Evolutionary conservation across 2,329 filamentous ascomycete species (phyloP).

Genomic region (Eutypa lata): DNA sequence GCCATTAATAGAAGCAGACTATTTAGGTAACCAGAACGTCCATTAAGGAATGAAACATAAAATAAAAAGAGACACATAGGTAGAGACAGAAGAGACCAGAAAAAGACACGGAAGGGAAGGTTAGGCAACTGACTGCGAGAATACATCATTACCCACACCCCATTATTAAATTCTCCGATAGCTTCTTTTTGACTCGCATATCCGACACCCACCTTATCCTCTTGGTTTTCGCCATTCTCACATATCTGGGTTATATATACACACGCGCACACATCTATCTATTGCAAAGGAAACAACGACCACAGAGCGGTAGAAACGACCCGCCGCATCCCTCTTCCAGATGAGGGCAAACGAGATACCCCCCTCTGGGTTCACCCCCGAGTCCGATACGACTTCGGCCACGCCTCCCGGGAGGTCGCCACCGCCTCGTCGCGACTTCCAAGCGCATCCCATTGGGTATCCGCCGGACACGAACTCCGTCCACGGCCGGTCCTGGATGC

Average conservation of each 20-base stretch:
- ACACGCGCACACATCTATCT: too few species aligned
- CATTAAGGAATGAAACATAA: background rate
- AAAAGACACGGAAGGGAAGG: background rate
- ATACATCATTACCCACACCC: too few species aligned
- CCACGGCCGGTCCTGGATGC: conserved; percentile 5
- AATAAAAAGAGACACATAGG: background rate
- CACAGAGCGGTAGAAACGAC: too few species aligned
- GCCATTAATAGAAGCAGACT: background rate
- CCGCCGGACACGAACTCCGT: conserved; percentile 6
- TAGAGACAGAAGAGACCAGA: background rate
- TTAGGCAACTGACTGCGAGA: background rate
- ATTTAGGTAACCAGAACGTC: background rate
- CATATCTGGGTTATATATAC: too few species aligned
- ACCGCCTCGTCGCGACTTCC: conserved; percentile 7
- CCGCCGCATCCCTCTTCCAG: background rate
- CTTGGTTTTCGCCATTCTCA: too few species aligned
- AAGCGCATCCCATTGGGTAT: conserved; percentile 9
- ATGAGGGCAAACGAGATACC: conserved; percentile 10
- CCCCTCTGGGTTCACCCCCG: conserved; percentile 14
- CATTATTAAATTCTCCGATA: too few species aligned
- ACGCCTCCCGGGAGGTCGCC: conserved; percentile 22
- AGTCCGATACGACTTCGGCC: conserved; percentile 22
- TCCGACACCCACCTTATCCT: too few species aligned
- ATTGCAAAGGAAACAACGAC: background rate
- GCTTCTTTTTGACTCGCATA: too few species aligned